phyloP scores from a whole-genome alignment of 192 early-diverging fungal species.

The Dissophora ornata region DNA sequence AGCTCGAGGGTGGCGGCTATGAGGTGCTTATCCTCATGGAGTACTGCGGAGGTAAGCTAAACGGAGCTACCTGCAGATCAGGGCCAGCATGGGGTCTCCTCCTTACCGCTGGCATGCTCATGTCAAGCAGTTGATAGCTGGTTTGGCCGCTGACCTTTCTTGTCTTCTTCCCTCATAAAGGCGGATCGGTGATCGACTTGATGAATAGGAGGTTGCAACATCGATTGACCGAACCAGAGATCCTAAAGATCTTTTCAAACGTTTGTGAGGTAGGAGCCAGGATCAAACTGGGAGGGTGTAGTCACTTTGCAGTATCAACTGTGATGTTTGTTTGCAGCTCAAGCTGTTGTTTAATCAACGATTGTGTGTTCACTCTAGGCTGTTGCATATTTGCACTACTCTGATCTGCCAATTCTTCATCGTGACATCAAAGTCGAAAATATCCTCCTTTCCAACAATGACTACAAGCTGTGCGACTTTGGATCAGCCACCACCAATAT shows the following conservation, averaged over 20 bases:
- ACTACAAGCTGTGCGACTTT: slow-evolving; percentile 96
- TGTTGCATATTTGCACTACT: slow-evolving; percentile 93
- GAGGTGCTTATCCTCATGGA: slow-evolving; percentile 94
- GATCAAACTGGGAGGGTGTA: no score
- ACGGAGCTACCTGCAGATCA: background rate
- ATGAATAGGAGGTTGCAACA: slow-evolving; percentile 84
- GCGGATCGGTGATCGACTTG: slow-evolving; percentile 84
- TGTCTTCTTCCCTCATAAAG: slow-evolving; percentile 40
- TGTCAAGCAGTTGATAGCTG: no score
- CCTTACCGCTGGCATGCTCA: no score
- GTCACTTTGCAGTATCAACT: no score
- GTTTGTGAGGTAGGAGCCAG: slow-evolving; percentile 77
- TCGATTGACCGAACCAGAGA: slow-evolving; percentile 83
- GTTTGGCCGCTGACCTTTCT: no score
- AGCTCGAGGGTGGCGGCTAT: slow-evolving; percentile 69
- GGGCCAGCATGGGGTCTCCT: no score
- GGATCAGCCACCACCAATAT: slow-evolving; percentile 82
- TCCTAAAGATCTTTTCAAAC: slow-evolving; percentile 90
- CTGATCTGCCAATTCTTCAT: slow-evolving; percentile 83
- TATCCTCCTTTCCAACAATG: slow-evolving; percentile 68
- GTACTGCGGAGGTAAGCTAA: slow-evolving; percentile 77
- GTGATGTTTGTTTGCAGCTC: no score
- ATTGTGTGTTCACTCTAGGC: no score
- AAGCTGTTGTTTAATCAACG: no score
- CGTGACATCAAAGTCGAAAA: slow-evolving; percentile 92